These are phyloP conservation scores for Nemania sp. DNA, from an alignment of 2,329 filamentous ascomycete genomes.

Conservation along the genomic window DNA sequence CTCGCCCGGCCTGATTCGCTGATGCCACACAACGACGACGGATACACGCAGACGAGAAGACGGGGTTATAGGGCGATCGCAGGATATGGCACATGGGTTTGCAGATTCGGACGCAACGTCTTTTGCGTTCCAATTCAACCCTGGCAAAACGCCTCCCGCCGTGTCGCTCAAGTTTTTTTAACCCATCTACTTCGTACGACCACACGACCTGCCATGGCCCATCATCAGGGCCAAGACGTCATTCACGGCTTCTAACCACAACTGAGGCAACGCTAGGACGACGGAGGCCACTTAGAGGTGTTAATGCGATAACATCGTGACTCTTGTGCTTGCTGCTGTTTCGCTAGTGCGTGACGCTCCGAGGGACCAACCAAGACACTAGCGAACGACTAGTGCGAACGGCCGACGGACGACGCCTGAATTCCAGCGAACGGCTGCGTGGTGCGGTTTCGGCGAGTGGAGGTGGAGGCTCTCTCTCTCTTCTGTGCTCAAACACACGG, in stretches of 20 bases:
- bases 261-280: background rate
- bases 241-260: background rate
- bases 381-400: conserved; percentile 10
- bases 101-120: background rate
- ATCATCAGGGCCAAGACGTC: background rate
- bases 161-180: no score
- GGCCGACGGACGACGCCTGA: background rate
- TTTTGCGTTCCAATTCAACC: conserved; percentile 2
- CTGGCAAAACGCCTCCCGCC: no score
- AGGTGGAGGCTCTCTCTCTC: background rate
- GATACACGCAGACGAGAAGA: background rate
- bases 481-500: background rate
- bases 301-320: background rate
- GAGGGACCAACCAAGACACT: background rate
- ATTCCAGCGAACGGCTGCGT: background rate
- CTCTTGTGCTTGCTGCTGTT: background rate
- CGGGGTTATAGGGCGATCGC: conserved; percentile 2
- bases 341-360: background rate
- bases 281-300: background rate
- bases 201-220: background rate
- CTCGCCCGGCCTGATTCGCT: conserved; percentile 1
- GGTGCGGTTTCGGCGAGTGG: conserved; percentile 14
- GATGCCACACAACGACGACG: background rate
- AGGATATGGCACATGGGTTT: background rate
- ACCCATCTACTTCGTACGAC: background rate